A percentile compares a stretch with the other conserved stretches of the same genome.
These are phyloP conservation scores for Madurella mycetomatis DNA, from an alignment of 2,329 filamentous ascomycete genomes.

Conservation along the genomic window DNA sequence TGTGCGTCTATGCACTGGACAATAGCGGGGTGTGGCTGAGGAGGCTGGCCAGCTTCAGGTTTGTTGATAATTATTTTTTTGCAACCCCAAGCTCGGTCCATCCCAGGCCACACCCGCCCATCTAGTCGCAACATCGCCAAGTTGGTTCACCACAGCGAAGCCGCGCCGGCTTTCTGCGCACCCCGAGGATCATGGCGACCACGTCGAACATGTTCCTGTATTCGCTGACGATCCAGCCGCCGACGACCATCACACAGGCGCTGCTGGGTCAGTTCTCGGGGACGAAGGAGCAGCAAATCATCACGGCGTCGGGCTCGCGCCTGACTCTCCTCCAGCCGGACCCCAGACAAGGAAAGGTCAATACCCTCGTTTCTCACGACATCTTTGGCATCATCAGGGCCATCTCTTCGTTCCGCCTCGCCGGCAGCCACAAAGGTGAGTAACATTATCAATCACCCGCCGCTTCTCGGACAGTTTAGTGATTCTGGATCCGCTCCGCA, in stretches of 20 bases:
- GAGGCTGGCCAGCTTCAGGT: background rate
- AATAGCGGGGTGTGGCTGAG: constrained; percentile 2
- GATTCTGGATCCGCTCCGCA: constrained; percentile 50
- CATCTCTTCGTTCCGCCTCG: constrained; percentile 82
- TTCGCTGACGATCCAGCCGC: constrained; percentile 89
- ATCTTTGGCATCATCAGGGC: constrained; percentile 93
- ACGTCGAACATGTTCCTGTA: constrained; percentile 99
- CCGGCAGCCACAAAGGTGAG: constrained; percentile 95
- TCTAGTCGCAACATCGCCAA: constrained; percentile 14
- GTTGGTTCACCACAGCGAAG: constrained; percentile 22
- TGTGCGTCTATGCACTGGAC: background rate
- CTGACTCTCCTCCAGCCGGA: constrained; percentile 85
- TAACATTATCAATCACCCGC: constrained; percentile 31
- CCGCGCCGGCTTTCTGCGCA: constrained; percentile 51
- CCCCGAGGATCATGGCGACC: constrained; percentile 72
- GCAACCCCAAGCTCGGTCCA: background rate
- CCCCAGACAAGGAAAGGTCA: constrained; percentile 77
- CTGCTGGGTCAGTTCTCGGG: constrained; percentile 93
- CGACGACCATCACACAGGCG: constrained; percentile 83
- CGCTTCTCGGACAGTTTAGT: constrained; percentile 60
- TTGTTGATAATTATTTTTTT: constrained; percentile 6
- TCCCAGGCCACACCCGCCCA: constrained; percentile 15
- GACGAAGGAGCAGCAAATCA: constrained; percentile 95
- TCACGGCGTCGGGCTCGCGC: constrained; percentile 86
- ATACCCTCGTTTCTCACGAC: constrained; percentile 83